phyloP scores from a whole-genome alignment of 805 yeast species.

The Saturnispora halmiae region DNA sequence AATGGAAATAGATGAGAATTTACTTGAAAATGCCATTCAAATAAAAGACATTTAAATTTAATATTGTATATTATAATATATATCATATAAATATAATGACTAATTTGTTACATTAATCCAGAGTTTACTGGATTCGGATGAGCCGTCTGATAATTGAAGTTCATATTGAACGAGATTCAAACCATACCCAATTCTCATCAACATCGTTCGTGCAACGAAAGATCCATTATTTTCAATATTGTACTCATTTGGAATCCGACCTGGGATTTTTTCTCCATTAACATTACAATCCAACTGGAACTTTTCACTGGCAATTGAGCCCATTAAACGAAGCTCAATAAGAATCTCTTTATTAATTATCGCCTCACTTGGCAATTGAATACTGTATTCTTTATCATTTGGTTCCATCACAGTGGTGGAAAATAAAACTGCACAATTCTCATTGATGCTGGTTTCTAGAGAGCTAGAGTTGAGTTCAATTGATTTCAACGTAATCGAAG shows the following conservation, averaged over 20 bases:
- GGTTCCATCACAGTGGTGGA: constrained; percentile 29
- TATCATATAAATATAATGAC: not conserved
- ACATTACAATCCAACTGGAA: constrained; percentile 32
- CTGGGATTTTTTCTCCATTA: constrained; percentile 37
- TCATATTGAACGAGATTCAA: constrained; percentile 30
- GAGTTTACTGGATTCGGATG: constrained; percentile 28
- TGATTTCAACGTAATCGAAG: constrained; percentile 5
- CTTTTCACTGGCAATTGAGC: constrained; percentile 30
- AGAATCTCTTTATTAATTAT: constrained; percentile 34
- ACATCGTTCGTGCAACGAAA: constrained; percentile 5
- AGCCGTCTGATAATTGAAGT: constrained; percentile 3
- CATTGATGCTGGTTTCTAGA: not conserved
- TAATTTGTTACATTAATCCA: constrained; percentile 33
- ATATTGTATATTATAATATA: too few relatives aligned
- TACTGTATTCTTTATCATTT: constrained; percentile 30
- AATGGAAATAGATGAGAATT: constrained; percentile 4
- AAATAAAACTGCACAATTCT: constrained; percentile 7
- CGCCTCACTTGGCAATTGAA: constrained; percentile 40
- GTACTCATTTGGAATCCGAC: constrained; percentile 29
- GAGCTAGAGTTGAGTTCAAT: not conserved
- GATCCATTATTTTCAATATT: constrained; percentile 19
- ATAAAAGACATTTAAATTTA: too few relatives aligned
- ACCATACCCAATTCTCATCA: constrained; percentile 32
- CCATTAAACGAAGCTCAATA: constrained; percentile 36
- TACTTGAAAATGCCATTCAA: not conserved